These are phyloP conservation scores for Pseudopithomyces chartarum DNA, from an alignment of 2,329 filamentous ascomycete species.

Conservation along the genomic window DNA sequence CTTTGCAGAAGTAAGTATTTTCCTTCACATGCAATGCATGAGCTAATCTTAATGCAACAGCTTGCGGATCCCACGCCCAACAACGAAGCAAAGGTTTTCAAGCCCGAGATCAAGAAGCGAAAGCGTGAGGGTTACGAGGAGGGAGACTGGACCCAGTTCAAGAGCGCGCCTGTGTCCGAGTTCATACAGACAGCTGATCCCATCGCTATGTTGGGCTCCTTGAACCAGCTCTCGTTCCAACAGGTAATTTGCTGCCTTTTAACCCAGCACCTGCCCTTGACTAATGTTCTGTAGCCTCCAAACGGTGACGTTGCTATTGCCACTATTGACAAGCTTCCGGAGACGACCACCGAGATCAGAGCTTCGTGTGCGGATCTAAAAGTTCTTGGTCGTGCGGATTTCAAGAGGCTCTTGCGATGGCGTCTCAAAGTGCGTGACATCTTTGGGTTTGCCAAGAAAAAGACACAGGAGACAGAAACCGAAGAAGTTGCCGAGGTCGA, in stretches of 20 bases:
- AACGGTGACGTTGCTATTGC: slow-evolving; percentile 83
- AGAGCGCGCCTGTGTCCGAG: slow-evolving; percentile 84
- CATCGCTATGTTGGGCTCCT: slow-evolving; percentile 84
- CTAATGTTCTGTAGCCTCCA: slow-evolving; percentile 46
- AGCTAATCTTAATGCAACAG: too few relatives aligned
- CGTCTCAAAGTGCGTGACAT: slow-evolving; percentile 85
- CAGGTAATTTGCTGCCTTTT: slow-evolving; percentile 50
- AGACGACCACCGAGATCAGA: slow-evolving; percentile 66
- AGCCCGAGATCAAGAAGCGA: slow-evolving; percentile 95
- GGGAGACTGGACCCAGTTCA: slow-evolving; percentile 90
- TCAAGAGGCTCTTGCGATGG: slow-evolving; percentile 88
- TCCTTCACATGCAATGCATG: too few relatives aligned
- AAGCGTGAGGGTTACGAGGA: slow-evolving; percentile 98
- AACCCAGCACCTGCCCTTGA: too few relatives aligned
- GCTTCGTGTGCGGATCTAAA: slow-evolving; percentile 72
- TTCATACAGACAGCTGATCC: slow-evolving; percentile 95
- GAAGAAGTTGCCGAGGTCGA: slow-evolving; percentile 81
- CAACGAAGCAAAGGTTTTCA: slow-evolving; percentile 97
- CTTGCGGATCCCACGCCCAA: slow-evolving; percentile 74
- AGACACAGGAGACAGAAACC: slow-evolving; percentile 53
- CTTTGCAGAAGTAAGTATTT: slow-evolving; percentile 79
- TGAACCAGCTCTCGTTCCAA: slow-evolving; percentile 83
- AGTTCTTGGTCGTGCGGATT: slow-evolving; percentile 91
- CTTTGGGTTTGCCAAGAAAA: slow-evolving; percentile 85
- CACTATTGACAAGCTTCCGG: slow-evolving; percentile 78